Evolutionary conservation across 179 eudicot species (phyloP), one percentile per base, ranked within the genome.

Genomic region (Corrigiola litoralis): DNA sequence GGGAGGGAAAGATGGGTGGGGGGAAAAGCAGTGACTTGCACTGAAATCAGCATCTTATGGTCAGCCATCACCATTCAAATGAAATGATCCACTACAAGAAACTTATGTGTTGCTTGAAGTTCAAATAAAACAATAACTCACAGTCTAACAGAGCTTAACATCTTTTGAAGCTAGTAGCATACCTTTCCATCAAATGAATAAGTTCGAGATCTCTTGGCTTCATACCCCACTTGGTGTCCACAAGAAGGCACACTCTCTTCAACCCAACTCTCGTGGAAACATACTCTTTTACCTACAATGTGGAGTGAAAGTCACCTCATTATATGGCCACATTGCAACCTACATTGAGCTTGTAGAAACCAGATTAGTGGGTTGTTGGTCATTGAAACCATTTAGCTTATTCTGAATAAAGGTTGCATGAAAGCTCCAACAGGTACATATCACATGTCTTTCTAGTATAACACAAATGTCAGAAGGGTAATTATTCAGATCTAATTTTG

Each of bases 161-260:
- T 59, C 33, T 33, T 34, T 44, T 24, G 32, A 23, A 31, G 25
- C 23, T 38, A 38, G 44, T 11, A 38, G 27, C 32, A 47, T 81
- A 89, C 98, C 95, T 92, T 74, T 92, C 98, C 98, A 92, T 92
- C 73, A 92, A 75, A 71, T 87, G 87, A 72, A 92, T 73, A 64
- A 92, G 87, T 73, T 92, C 98, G 44, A 71, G 62, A 79, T 92
- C 98, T 77, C 98, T 89, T 23, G 95, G 89, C 73, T 92, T 92
- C 90, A 92, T 85, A 47, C 98, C 98, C 98, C 98, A 92, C 79
- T 92, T 92, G 69, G 98, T 92, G 80, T 92, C 98, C 50, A 92
- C 60, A 51, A 92, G 92, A 79, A 92, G 88, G 76, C 96, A 92
- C 2, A 92, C 98, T 70, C 81, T 81, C 81, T 81, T 85, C 58